Base-by-base conservation (phyloP, 805 yeast genomes). In the Metschnikowia dekortorum region DNA sequence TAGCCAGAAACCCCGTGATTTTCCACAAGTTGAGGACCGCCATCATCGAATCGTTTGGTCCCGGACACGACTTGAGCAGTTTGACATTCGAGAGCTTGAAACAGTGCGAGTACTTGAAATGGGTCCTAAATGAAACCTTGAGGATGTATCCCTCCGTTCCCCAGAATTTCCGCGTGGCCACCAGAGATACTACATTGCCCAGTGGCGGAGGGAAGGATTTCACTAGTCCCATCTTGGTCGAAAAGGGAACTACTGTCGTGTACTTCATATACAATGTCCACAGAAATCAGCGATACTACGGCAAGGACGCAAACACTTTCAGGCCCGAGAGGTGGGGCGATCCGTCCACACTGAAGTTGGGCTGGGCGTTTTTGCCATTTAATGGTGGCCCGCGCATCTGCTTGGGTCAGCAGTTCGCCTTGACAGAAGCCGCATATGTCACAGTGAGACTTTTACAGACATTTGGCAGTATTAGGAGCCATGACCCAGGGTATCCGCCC, bases 71-170 rank as follows among this genome's bases (percentile, higher is more conserved):
- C 28, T 61, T 74, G 31, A 73, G 71, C 22, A 70, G 69, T 14
- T 67, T 73, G 31, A 66, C 75, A 13, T 78, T 76, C 51, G 81
- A 77, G 61, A 62, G 74, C n/a, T 70, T 79, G 53, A 79, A 79
- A 66, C 70, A 68, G 57, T 70, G 76, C 58, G 73, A 69, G 57
- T 74, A 75, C 60, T 67, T 79, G 57, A 75, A 71, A 59, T 68
- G 70, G 48, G 76, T 78, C 47, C 54, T 79, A 45, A 75, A 74
- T 54, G 83, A 79, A 63, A 64, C 69, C 2, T 69, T 79, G 54
- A 73, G 83, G 48, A 58, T 79, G 54, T 78, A 76, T 57, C 82
- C 83, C 6, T 67, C 78, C 32, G 82, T 79, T 32, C 82, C 83
- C 13, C 57, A 64, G 48, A 79, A 79, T 59, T 70, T 71, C 63